Evolutionary conservation across 768 basidiomycete species (phyloP).

Genomic region (Xanthoconium purpureum): DNA sequence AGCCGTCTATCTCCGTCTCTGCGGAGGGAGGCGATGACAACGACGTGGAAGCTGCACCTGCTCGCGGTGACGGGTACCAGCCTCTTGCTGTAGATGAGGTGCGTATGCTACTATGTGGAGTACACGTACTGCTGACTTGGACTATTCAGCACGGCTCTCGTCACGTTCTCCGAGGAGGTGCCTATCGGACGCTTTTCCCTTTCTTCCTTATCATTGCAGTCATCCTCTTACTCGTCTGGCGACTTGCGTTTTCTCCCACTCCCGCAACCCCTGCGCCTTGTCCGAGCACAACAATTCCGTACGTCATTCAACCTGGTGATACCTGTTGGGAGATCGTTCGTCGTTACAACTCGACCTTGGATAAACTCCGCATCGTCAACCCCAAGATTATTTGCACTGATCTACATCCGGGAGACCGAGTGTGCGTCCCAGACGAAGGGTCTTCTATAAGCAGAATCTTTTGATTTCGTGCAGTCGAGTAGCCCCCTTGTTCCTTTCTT

Average conservation of each 20-base stretch:
- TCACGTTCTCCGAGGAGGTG: constrained; percentile 35
- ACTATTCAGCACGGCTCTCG: constrained; percentile 32
- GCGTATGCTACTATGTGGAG: background rate
- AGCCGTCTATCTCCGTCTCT: constrained; percentile 27
- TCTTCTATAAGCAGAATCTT: constrained; percentile 33
- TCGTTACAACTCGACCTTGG: constrained; percentile 46
- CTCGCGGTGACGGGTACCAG: constrained; percentile 55
- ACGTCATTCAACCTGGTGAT: constrained; percentile 56
- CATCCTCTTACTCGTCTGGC: constrained; percentile 60
- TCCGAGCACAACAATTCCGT: constrained; percentile 38
- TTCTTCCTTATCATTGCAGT: constrained; percentile 71
- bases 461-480: constrained; percentile 6
- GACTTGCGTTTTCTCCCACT: constrained; percentile 45
- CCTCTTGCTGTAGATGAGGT: constrained; percentile 53
- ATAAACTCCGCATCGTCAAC: constrained; percentile 52
- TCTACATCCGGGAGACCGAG: constrained; percentile 55
- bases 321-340: constrained; percentile 63
- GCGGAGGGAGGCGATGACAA: constrained; percentile 33
- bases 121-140: constrained; percentile 8
- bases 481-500: background rate
- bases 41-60: constrained; percentile 56
- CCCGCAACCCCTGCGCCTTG: constrained; percentile 24
- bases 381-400: constrained; percentile 51
- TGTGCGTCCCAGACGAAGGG: constrained; percentile 54
- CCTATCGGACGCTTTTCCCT: constrained; percentile 63